Evolutionary conservation across 2,329 filamentous ascomycete genomes (phyloP).

Genomic region (Neofusicoccum sp.): DNA sequence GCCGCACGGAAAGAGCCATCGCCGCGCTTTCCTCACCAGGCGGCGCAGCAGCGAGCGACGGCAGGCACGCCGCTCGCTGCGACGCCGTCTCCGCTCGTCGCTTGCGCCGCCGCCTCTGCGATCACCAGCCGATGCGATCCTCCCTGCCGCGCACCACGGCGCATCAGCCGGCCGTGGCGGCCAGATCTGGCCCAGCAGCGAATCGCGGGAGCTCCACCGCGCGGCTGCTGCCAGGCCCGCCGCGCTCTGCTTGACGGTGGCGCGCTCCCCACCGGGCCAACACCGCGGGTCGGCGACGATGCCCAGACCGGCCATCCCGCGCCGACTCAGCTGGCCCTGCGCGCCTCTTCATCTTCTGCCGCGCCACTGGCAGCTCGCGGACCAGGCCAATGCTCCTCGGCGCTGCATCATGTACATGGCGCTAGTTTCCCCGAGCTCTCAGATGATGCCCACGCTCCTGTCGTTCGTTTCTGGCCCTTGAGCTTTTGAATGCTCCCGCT

Average conservation of each 20-base stretch:
- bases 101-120: too few relatives aligned
- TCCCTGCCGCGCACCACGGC: not conserved
- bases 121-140: not conserved
- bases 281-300: too few relatives aligned
- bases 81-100: too few relatives aligned
- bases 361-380: too few relatives aligned
- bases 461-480: not conserved
- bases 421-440: too few relatives aligned
- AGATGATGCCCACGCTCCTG: not conserved
- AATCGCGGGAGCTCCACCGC: not conserved
- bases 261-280: not conserved
- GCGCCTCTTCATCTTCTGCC: too few relatives aligned
- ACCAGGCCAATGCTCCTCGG: too few relatives aligned
- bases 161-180: slow-evolving; percentile 26
- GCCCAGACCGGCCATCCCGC: too few relatives aligned
- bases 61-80: not conserved
- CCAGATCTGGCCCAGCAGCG: slow-evolving; percentile 27
- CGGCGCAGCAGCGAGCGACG: not conserved
- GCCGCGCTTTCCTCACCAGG: not conserved
- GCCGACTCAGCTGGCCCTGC: too few relatives aligned
- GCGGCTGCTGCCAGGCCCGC: not conserved
- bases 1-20: too few relatives aligned
- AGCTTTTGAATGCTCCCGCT: not conserved
- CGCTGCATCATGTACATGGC: too few relatives aligned
- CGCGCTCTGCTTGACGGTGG: not conserved